Base-by-base conservation (phyloP, 1,284 basidiomycete species). In the Irpex sp. region DNA sequence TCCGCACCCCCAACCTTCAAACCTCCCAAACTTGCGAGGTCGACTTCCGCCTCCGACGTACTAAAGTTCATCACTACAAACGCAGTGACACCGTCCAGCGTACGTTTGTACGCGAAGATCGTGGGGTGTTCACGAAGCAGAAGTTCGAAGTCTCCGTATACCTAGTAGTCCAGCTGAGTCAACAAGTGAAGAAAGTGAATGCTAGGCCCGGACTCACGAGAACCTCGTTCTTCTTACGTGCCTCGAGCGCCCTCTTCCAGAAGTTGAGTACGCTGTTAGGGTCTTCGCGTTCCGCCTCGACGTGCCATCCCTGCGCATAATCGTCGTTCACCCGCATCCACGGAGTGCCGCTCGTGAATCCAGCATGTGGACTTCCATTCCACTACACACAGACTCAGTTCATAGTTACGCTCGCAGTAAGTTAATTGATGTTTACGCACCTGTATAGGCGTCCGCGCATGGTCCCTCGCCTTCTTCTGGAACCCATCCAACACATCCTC, bases 311-410 rank as follows among this genome's bases (percentile, higher is more conserved):
- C 15, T 13, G n/a, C 21, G 64, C 66, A 70, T 86, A 89, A 68
- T 92, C 88, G 52, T 90, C 87, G 68, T 91, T 87, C 7, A 89
- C 84, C 11, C 87, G 79, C 89, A 93, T 93, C 91, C 90, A 93
- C 0, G 91, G 88, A 11, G 75, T 80, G 2, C 82, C 84, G 0
- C 80, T 79, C 3, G 85, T 85, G 74, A 92, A 93, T 0, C 92
- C 91, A 0, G 79, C 88, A 62, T 91, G 78, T 4, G 75, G 54
- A 0, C 76, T 76, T 3, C 76, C 68, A 62, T 86, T 79, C 91
- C 91, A 93, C 85, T 91, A 21, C 17, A 56, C 34, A 9, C 37
- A 54, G n/a, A n/a, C n/a, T n/a, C n/a, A n/a, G n/a, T n/a, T 31
- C 4, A 31, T 2, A 31, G 31, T 31, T 31, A 31, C 4, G 31